Evolutionary conservation across 495 filamentous ascomycete species (phyloP).

Genomic region (Daldinia grandis): DNA sequence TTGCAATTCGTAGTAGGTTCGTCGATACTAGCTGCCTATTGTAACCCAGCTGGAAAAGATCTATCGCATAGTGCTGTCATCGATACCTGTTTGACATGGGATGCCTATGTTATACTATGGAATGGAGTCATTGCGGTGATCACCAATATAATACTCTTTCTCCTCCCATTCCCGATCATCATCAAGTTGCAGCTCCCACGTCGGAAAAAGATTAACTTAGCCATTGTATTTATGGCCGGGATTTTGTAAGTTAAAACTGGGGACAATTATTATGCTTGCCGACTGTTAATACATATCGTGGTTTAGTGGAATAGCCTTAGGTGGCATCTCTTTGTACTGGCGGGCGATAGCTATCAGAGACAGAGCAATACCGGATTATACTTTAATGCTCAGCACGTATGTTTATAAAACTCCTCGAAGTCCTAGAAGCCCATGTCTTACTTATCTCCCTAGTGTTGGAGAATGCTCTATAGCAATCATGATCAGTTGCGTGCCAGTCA

Average conservation of each 20-base stretch:
- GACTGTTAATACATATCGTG: background rate
- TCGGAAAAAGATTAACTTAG: background rate
- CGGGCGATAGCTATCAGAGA: background rate
- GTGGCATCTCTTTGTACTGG: background rate
- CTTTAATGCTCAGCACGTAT: background rate
- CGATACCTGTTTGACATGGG: background rate
- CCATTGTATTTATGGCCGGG: background rate
- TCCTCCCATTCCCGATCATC: background rate
- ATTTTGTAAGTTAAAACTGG: background rate
- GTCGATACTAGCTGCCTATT: background rate
- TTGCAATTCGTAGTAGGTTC: background rate
- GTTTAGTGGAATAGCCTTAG: background rate
- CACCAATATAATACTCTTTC: background rate
- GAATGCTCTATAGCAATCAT: background rate
- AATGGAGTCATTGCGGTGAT: background rate
- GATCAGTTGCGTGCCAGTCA: background rate
- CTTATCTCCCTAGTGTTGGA: background rate
- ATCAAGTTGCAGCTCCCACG: background rate
- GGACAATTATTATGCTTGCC: background rate
- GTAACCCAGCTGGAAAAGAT: background rate
- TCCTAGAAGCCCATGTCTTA: background rate
- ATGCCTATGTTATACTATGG: background rate
- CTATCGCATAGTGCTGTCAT: background rate
- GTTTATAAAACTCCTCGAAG: background rate
- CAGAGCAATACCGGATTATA: background rate